These are phyloP conservation scores for Mallotus nudiflorus DNA, from an alignment of 345 rosid genomes.

Conservation along the genomic window DNA sequence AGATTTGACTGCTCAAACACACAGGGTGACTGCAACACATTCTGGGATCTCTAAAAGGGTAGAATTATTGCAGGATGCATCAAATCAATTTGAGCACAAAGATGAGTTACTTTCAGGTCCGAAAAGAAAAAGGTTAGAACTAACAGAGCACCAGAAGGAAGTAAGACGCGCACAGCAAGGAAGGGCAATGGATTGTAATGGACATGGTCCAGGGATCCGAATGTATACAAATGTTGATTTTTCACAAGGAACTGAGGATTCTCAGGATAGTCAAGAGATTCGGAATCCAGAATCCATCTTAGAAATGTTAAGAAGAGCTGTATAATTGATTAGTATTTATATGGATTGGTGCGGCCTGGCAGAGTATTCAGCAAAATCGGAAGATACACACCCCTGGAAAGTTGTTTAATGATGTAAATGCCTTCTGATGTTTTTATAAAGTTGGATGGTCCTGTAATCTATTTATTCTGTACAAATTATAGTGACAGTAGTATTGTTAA, in stretches of 20 bases:
- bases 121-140: constrained; percentile 41
- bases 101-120: constrained; percentile 6
- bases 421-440: too few relatives aligned
- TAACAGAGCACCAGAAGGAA: constrained; percentile 57
- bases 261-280: constrained; percentile 42
- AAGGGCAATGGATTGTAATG: constrained; percentile 42
- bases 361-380: not conserved
- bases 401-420: not conserved
- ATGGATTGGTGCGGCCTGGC: not conserved
- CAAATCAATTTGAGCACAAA: constrained; percentile 8
- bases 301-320: constrained; percentile 33
- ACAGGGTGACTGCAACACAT: constrained; percentile 36
- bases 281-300: constrained; percentile 28
- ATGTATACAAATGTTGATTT: constrained; percentile 52
- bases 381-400: not conserved
- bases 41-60: constrained; percentile 47
- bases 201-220: constrained; percentile 50
- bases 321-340: not conserved
- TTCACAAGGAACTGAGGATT: constrained; percentile 48
- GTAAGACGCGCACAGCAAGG: constrained; percentile 58
- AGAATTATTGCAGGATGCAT: constrained; percentile 14
- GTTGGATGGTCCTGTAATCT: too few relatives aligned
- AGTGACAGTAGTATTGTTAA: too few relatives aligned
- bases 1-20: constrained; percentile 20
- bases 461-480: too few relatives aligned